Percentiles rank a stretch among this genome's conserved stretches.
These are phyloP conservation scores for Leccinum aurantiacum DNA, from an alignment of 768 basidiomycete genomes.

Conservation along the genomic window DNA sequence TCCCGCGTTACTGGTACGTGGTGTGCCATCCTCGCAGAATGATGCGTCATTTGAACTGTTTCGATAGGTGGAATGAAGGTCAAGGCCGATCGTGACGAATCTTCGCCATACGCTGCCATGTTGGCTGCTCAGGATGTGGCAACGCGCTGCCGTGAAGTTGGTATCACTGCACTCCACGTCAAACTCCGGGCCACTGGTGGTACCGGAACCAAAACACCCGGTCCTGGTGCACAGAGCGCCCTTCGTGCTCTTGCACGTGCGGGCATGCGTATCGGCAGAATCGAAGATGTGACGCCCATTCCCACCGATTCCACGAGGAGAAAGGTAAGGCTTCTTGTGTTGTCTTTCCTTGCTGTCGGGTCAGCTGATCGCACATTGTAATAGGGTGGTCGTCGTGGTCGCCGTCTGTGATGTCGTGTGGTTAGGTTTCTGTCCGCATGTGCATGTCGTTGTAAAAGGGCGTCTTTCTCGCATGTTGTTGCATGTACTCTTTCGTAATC, in stretches of 20 bases:
- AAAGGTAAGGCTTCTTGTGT: slow-evolving; percentile 60
- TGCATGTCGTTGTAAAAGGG: slow-evolving; percentile 21
- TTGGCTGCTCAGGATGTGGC: slow-evolving; percentile 98
- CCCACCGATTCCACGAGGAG: slow-evolving; percentile 97
- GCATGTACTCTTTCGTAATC: slow-evolving; percentile 38
- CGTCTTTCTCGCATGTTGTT: slow-evolving; percentile 28
- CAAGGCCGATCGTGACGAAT: slow-evolving; percentile 99
- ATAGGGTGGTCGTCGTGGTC: slow-evolving; percentile 98
- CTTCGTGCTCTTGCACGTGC: slow-evolving; percentile 97
- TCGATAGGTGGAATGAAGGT: slow-evolving; percentile 95
- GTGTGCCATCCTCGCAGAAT: neutral
- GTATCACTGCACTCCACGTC: slow-evolving; percentile 97
- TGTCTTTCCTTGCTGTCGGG: neutral
- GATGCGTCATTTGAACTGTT: neutral
- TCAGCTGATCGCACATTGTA: slow-evolving; percentile 2
- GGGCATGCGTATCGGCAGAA: slow-evolving; percentile 96
- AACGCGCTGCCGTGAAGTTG: slow-evolving; percentile 94
- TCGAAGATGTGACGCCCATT: slow-evolving; percentile 97
- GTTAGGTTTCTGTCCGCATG: slow-evolving; percentile 12
- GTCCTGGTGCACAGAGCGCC: slow-evolving; percentile 97
- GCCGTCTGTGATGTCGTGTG: slow-evolving; percentile 66
- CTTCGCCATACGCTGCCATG: slow-evolving; percentile 96
- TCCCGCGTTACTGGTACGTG: slow-evolving; percentile 90
- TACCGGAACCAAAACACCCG: slow-evolving; percentile 98
- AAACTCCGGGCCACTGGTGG: slow-evolving; percentile 98